phyloP scores from a whole-genome alignment of 768 basidiomycete species.

The Leucogyrophana mollusca region DNA sequence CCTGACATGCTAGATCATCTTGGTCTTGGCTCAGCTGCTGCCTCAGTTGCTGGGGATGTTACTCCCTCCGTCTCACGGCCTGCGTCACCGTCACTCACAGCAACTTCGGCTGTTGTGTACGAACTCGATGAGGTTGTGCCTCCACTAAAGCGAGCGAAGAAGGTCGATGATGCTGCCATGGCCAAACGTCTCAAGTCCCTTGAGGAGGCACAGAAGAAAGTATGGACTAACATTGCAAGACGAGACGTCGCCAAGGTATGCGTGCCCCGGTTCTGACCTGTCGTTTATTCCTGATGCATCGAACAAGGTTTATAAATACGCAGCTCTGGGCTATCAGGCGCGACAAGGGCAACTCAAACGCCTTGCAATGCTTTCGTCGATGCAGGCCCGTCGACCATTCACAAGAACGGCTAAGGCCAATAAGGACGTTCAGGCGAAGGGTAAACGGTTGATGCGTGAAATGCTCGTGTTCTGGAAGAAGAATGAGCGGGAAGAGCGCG shows the following conservation, averaged over 20 bases:
- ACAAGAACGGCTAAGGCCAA: slow-evolving; percentile 70
- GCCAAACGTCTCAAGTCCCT: slow-evolving; percentile 71
- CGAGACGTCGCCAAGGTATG: slow-evolving; percentile 81
- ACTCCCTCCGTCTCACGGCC: slow-evolving; percentile 73
- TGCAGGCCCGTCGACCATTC: slow-evolving; percentile 77
- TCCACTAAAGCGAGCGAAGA: slow-evolving; percentile 73
- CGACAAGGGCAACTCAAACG: slow-evolving; percentile 72
- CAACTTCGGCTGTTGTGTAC: slow-evolving; percentile 60
- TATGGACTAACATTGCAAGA: slow-evolving; percentile 87
- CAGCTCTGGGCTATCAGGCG: slow-evolving; percentile 62
- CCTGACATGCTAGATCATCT: slow-evolving; percentile 50
- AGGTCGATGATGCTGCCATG: slow-evolving; percentile 70
- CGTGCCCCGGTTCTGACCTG: not conserved
- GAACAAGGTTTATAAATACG: slow-evolving; percentile 76
- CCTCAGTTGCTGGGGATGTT: slow-evolving; percentile 61
- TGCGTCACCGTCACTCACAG: slow-evolving; percentile 57
- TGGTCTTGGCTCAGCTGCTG: slow-evolving; percentile 48
- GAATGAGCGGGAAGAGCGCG: slow-evolving; percentile 95
- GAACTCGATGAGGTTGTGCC: slow-evolving; percentile 71
- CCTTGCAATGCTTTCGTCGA: slow-evolving; percentile 68
- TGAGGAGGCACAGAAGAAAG: slow-evolving; percentile 84
- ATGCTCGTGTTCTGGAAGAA: slow-evolving; percentile 98
- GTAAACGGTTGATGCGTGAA: slow-evolving; percentile 88
- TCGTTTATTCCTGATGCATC: not conserved
- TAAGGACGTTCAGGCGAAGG: slow-evolving; percentile 84